Percentiles rank a stretch among this genome's conserved stretches.
Evolutionary conservation across 2,329 filamentous ascomycete genomes (phyloP).

Genomic region (Phyllosticta ampelicida): DNA sequence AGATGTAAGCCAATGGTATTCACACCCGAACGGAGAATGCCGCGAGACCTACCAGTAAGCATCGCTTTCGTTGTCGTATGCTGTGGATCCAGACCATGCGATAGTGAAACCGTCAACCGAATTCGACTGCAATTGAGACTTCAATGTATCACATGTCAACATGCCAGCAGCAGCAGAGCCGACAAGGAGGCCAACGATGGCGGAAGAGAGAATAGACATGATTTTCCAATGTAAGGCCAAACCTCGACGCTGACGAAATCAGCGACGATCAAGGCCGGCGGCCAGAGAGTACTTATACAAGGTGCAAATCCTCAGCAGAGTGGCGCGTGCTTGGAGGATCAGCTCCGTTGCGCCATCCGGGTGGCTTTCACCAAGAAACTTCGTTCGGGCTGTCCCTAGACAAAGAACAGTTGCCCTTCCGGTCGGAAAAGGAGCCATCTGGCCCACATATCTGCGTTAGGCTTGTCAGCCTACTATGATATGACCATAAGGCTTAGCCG

Average conservation of each 20-base stretch:
- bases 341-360: background rate
- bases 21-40: background rate
- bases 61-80: slow-evolving; percentile 2
- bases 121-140: slow-evolving; percentile 1
- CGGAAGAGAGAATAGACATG: background rate
- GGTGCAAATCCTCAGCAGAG: background rate
- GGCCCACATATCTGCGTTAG: background rate
- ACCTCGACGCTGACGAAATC: background rate
- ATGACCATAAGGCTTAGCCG: background rate
- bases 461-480: background rate
- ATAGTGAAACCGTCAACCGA: background rate
- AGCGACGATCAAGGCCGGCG: background rate
- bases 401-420: background rate
- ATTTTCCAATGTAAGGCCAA: background rate
- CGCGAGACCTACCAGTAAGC: slow-evolving; percentile 2
- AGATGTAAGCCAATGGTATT: background rate
- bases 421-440: background rate
- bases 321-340: background rate
- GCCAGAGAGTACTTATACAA: background rate
- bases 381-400: background rate
- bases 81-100: background rate
- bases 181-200: background rate
- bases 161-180: background rate
- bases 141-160: slow-evolving; percentile 3
- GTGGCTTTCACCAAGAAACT: background rate